These are phyloP conservation scores for Polytrichum formosum DNA, from an alignment of 225 moss, liverwort and hornwort genomes.

Conservation along the genomic window DNA sequence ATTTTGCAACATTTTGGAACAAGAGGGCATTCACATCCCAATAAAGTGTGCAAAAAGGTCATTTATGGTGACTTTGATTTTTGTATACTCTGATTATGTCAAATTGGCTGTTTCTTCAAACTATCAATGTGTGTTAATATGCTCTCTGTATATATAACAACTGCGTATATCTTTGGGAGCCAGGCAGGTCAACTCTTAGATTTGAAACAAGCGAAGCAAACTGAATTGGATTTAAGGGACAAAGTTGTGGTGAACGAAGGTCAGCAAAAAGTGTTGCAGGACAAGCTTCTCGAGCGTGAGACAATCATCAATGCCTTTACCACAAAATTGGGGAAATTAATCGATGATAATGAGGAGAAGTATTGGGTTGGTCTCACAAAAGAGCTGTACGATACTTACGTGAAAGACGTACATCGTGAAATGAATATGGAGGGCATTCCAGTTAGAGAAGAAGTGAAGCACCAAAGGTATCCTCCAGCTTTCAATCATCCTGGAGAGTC, in stretches of 20 bases:
- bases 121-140: no score
- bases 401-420: constrained; percentile 57
- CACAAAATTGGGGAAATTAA: constrained; percentile 53
- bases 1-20: no score
- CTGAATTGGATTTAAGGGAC: constrained; percentile 46
- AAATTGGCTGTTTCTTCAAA: no score
- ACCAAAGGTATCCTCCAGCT: constrained; percentile 50
- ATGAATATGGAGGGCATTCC: constrained; percentile 53
- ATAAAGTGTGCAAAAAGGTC: no score
- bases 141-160: no score
- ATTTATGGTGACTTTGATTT: no score
- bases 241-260: constrained; percentile 34
- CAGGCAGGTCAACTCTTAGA: constrained; percentile 54
- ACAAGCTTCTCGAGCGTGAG: constrained; percentile 50
- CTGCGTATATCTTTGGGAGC: not conserved
- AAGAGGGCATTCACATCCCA: no score
- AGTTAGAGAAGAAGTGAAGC: constrained; percentile 53
- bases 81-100: no score
- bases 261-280: constrained; percentile 32
- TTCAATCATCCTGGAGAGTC: no score
- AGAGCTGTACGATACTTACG: constrained; percentile 66
- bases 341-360: constrained; percentile 64
- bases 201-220: constrained; percentile 43
- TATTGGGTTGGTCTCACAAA: constrained; percentile 68
- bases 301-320: constrained; percentile 59